Conservation (phyloP, 2,329 filamentous ascomycete genomes). For the Xylaria sp. region DNA sequence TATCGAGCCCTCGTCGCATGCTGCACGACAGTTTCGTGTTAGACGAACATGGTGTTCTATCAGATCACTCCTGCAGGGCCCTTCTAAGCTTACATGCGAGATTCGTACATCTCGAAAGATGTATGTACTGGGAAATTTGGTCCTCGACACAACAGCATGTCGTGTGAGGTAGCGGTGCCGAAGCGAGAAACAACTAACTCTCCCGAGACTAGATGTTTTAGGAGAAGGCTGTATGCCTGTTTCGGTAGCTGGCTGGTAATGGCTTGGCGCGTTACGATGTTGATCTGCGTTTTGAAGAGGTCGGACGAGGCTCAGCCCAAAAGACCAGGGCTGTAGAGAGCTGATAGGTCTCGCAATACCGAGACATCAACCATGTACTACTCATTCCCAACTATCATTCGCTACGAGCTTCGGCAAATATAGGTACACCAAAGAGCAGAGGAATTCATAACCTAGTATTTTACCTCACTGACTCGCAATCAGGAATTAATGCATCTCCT, state of each 20-base stretch:
- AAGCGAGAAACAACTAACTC: slow-evolving; percentile 19
- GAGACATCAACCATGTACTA: slow-evolving; percentile 25
- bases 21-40: slow-evolving; percentile 44
- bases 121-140: background rate
- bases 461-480: slow-evolving; percentile 9
- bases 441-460: background rate
- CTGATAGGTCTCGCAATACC: slow-evolving; percentile 11
- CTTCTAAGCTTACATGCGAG: slow-evolving; percentile 13
- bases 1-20: slow-evolving; percentile 37
- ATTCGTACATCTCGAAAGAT: background rate
- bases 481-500: slow-evolving; percentile 31
- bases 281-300: background rate
- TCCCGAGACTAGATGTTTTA: background rate
- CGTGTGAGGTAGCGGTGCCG: background rate
- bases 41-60: slow-evolving; percentile 21
- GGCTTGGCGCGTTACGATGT: background rate
- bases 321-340: background rate
- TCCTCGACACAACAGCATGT: slow-evolving; percentile 2
- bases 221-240: background rate
- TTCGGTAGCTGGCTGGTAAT: background rate
- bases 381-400: background rate
- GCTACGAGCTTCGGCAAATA: background rate
- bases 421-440: background rate
- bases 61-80: background rate
- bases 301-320: background rate